These are phyloP conservation scores for Annulohypoxylon nitens DNA, from an alignment of 495 filamentous ascomycete species.

Conservation along the genomic window DNA sequence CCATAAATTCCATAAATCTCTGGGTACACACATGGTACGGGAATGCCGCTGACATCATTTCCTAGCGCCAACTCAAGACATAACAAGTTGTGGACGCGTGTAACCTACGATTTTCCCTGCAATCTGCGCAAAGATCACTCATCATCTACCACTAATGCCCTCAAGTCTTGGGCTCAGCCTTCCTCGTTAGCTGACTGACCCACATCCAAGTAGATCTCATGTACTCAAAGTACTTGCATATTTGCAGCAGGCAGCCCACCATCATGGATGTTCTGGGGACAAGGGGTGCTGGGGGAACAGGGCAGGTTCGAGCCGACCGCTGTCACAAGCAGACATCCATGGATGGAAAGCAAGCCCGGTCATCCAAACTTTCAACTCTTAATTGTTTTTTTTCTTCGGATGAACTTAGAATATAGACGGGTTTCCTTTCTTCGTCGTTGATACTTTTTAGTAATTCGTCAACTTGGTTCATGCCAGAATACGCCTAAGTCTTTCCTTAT, in stretches of 20 bases:
- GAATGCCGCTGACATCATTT: slow-evolving; percentile 40
- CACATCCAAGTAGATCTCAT: slow-evolving; percentile 38
- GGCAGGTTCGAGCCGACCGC: slow-evolving; percentile 6
- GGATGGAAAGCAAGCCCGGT: neutral
- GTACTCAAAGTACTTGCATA: slow-evolving; percentile 29
- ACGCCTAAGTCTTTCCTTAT: slow-evolving; percentile 17
- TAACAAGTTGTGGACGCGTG: slow-evolving; percentile 17
- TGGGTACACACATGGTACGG: neutral
- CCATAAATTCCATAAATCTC: slow-evolving; percentile 29
- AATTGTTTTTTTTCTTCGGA: slow-evolving; percentile 5
- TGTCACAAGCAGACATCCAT: slow-evolving; percentile 14
- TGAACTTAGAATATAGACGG: slow-evolving; percentile 17
- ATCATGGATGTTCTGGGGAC: neutral
- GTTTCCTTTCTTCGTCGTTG: slow-evolving; percentile 1
- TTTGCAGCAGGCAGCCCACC: slow-evolving; percentile 14
- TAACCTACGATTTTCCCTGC: slow-evolving; percentile 27
- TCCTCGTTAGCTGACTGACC: slow-evolving; percentile 17
- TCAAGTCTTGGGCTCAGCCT: slow-evolving; percentile 26
- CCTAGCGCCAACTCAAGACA: slow-evolving; percentile 32
- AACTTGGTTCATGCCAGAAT: slow-evolving; percentile 22
- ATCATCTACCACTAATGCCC: slow-evolving; percentile 25
- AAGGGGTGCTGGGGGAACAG: neutral
- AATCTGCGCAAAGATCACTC: slow-evolving; percentile 25
- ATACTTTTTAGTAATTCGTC: slow-evolving; percentile 7
- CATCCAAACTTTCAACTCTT: slow-evolving; percentile 20